A percentile compares a stretch with the other conserved stretches of the same genome.
phyloP scores from a whole-genome alignment of 495 filamentous ascomycete species.

The Friedmanniomyces simplex region DNA sequence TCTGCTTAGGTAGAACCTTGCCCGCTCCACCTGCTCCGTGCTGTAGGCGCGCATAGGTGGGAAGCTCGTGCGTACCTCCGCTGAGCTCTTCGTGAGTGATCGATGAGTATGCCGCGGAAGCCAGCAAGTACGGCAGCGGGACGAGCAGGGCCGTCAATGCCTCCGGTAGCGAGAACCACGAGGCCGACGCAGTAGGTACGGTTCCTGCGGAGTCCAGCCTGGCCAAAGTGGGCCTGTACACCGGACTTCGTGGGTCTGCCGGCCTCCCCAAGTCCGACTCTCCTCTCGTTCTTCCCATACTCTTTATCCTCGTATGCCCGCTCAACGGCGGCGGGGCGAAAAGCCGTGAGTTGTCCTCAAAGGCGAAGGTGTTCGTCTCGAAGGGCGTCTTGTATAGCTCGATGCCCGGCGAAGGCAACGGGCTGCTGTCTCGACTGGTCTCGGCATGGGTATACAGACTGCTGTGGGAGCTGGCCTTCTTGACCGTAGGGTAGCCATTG shows the following conservation, averaged over 20 bases:
- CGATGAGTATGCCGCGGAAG: slow-evolving; percentile 18
- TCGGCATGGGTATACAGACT: slow-evolving; percentile 15
- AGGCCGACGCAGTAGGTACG: neutral
- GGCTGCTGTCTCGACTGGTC: slow-evolving; percentile 16
- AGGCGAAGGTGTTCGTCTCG: slow-evolving; percentile 3
- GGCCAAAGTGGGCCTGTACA: neutral
- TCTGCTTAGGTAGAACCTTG: slow-evolving; percentile 3
- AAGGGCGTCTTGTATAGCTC: slow-evolving; percentile 2
- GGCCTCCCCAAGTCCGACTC: slow-evolving; percentile 17
- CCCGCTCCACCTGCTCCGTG: neutral
- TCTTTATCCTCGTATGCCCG: slow-evolving; percentile 9
- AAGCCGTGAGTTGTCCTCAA: neutral
- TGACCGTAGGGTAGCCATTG: slow-evolving; percentile 10
- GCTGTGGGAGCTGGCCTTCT: slow-evolving; percentile 11
- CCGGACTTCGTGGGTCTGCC: neutral
- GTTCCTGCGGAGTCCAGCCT: neutral
- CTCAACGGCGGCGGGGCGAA: neutral
- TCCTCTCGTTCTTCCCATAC: slow-evolving; percentile 12
- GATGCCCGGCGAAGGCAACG: neutral
- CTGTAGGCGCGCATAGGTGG: neutral
- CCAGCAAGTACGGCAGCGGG: slow-evolving; percentile 22
- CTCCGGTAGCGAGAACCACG: slow-evolving; percentile 19
- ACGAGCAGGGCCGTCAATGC: slow-evolving; percentile 20
- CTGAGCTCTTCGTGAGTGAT: neutral
- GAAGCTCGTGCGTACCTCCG: slow-evolving; percentile 1